Evolutionary conservation across 1,284 basidiomycete species (phyloP), one percentile per base, ranked within the genome.

Genomic region (Irpex rosettiformis): DNA sequence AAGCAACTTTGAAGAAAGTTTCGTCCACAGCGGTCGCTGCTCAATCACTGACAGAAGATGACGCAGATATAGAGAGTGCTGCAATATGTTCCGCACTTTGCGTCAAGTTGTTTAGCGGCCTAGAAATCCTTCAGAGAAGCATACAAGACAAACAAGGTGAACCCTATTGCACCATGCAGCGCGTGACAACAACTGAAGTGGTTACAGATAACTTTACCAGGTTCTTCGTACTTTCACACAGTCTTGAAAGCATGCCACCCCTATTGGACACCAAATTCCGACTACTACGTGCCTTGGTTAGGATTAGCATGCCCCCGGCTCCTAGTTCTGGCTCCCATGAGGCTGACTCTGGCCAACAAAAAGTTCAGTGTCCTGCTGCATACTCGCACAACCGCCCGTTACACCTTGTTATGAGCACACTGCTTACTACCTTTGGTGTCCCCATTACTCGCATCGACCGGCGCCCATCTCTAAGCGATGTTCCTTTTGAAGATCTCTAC

Each of bases 1-100:
- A 66, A 11, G 86, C 80, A 2, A 66, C 73, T 0, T 67, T 78
- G 22, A 75, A 84, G 57, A 83, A 80, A 65, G 83, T 78, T 13
- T 64, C 83, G 3, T 91, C 89, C 1, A 92, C 89, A 4, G 88
- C 88, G 0, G 78, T 78, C 4, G 89, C 89, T 11, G 90, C 89
- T 1, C 74, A 77, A 64, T 72, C 73, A 4, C 62, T 92, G 4
- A 67, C 83, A 5, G 66, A 66, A 22, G 63, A 65, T 2, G 66
- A 75, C 8, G 73, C 73, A 40, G 73, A 77, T 8, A 64, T 71
- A 8, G 75, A 78, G 61, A 80, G 77, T 62, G 90, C 87, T 1
- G 90, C 89, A 3, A 89, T 92, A 60, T 88, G 87, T 66, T 90
- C 89, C 4, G 78, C 77, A 40, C 72, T 87, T 22, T 89, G 88